Base-by-base conservation (phyloP, 352 stramenopile genomes). In the Pythium apleroticum region DNA sequence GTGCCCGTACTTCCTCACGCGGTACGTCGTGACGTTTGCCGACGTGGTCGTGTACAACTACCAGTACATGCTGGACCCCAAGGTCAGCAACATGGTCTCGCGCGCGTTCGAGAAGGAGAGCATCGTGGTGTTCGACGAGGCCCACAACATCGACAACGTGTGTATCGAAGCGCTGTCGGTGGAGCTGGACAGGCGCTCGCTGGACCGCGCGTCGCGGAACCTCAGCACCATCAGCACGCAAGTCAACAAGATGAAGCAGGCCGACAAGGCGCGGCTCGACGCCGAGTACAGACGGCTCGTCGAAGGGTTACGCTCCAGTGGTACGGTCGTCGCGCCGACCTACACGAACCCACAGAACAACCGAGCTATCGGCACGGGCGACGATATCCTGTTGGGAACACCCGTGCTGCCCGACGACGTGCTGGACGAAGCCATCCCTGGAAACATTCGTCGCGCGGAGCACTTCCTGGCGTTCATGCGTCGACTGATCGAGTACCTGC, bases 51-150 rank as follows among this genome's bases (percentile, higher is more conserved):
- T 99, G 45, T 99, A 98, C 82, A 99, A 99, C 72, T 99, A 99
- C 83, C 97, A 99, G 84, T 99, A 99, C 80, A 98, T 99, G 96
- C 86, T 99, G 25, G 97, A 99, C 83, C 97, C 97, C 25, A 99
- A 99, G 73, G 92, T 98, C 8, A 90, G 86, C 48, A 76, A 82
- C 30, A 73, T 95, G 69, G 90, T 98, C 19, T 97, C 90, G n/a
- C 74, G 95, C 27, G 88, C 98, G 68, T 90, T 99, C 49, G 96
- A 99, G 71, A 93, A 90, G 58, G 87, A 95, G 58, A 91, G 84
- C 65, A 96, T 97, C 57, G 76, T 97, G 20, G 96, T 99, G 2
- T 99, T 99, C 76, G 97, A 99, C 74, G 97, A 99, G 74, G 97
- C 96, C 4, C 97, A 99, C 73, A 99, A 99, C 77, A 99, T 99